These are phyloP conservation scores for Punctularia strigosozonata DNA, from an alignment of 768 basidiomycete species.

Conservation along the genomic window DNA sequence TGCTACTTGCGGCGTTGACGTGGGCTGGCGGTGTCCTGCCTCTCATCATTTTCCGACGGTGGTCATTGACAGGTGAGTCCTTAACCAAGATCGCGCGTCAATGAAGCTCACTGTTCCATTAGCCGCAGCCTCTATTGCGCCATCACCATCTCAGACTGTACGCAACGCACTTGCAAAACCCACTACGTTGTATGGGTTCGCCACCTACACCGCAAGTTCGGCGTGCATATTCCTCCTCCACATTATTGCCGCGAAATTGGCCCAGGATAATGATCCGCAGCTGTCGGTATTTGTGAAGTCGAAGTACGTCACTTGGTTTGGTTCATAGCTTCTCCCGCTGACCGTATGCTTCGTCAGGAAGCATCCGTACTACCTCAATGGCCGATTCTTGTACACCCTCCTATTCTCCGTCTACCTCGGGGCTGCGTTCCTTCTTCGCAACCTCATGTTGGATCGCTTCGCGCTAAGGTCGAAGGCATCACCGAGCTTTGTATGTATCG, in stretches of 20 bases:
- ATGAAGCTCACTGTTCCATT: constrained; percentile 1
- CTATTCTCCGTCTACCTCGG: constrained; percentile 40
- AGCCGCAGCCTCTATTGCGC: constrained; percentile 36
- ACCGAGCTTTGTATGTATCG: neutral
- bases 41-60: constrained; percentile 43
- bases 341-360: constrained; percentile 35
- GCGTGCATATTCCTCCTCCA: constrained; percentile 31
- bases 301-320: constrained; percentile 27
- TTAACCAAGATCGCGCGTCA: neutral
- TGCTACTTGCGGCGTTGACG: constrained; percentile 26
- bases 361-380: constrained; percentile 66
- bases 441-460: constrained; percentile 52
- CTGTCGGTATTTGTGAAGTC: constrained; percentile 56
- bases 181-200: constrained; percentile 31
- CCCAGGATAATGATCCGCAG: constrained; percentile 28
- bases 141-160: constrained; percentile 41
- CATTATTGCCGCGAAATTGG: constrained; percentile 22
- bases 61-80: constrained; percentile 44
- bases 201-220: constrained; percentile 37
- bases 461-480: constrained; percentile 19
- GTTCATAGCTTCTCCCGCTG: too few species aligned
- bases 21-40: constrained; percentile 51
- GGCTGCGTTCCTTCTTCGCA: constrained; percentile 37
- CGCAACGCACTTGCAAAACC: constrained; percentile 33
- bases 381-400: constrained; percentile 48